A percentile compares a stretch with the other conserved stretches of the same genome.
These are phyloP conservation scores for Dryas alaskensis DNA, from an alignment of 306 rosid species.

Conservation along the genomic window DNA sequence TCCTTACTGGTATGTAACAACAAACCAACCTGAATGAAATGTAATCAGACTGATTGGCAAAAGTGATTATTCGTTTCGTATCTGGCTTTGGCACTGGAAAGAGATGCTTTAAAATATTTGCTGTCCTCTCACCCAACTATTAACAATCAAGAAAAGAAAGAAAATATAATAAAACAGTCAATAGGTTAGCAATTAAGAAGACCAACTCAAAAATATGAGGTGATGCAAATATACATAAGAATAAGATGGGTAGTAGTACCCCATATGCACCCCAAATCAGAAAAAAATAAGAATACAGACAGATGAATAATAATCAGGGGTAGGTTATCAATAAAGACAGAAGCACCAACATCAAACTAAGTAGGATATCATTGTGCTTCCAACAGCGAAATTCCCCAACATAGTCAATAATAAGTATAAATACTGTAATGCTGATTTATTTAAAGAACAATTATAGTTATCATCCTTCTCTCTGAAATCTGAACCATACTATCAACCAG, in stretches of 20 bases:
- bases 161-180: slow-evolving; percentile 15
- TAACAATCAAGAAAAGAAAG: slow-evolving; percentile 24
- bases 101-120: slow-evolving; percentile 78
- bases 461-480: background rate
- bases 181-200: too few relatives aligned
- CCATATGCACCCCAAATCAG: background rate
- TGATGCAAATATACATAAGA: background rate
- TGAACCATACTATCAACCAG: background rate
- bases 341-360: background rate
- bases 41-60: slow-evolving; percentile 74
- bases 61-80: slow-evolving; percentile 78
- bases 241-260: background rate
- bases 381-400: slow-evolving; percentile 6
- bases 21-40: slow-evolving; percentile 80
- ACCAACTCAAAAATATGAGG: background rate
- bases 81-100: slow-evolving; percentile 94
- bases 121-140: slow-evolving; percentile 82
- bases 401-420: background rate
- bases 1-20: background rate
- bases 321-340: too few relatives aligned
- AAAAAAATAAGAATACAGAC: background rate
- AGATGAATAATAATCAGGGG: too few relatives aligned
- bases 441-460: background rate
- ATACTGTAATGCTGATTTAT: background rate
- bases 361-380: background rate